Base-by-base conservation (phyloP, 2,329 filamentous ascomycete species). In the Dendrostoma leiphaemia region DNA sequence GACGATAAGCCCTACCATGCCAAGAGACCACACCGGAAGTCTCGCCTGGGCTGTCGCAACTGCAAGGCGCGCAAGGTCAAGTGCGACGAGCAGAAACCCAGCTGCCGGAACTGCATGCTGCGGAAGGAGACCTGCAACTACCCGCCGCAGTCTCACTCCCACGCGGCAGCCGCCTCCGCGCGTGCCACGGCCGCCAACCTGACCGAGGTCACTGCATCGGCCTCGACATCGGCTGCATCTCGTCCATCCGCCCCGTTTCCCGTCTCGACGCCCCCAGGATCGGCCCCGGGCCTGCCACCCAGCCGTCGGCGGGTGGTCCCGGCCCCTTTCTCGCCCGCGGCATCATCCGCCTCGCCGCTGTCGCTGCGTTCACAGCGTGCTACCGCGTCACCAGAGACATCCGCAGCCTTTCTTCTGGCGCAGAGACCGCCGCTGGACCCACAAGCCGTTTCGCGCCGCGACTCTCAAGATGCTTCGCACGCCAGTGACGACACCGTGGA, bases 11-110 rank as follows among this genome's bases (percentile, higher is more conserved):
- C 70, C 1, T 78, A 73, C 48, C 68, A 75, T 52, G 58, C 73
- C 47, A 83, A 83, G 63, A 73, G 79, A 10, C 78, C 79, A 45
- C 80, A 83, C 64, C 78, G 71, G 59, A 83, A 83, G 65, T 81
- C 79, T 1, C 70, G 80, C 28, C 69, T 71, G 2, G 80, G 79
- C 6, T 83, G 80, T 61, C 69, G 68, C 57, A 79, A 76, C 61
- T 83, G 80, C 71, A 83, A 83, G 66, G 64, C 66, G 15, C 75
- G 80, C 51, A 81, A 79, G 65, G 76, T 80, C 51, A 82, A 80
- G 66, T 82, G 80, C 65, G 76, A 80, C 56, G 79, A 83, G 62
- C 69, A 61, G 5, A 74, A 71, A 26, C 81, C 81, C 0, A 62
- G 68, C 3, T 83, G 80, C 61, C 72, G 73, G 37, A 70, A 74